These are phyloP conservation scores for Ophiostoma perfectum DNA, from an alignment of 2,329 filamentous ascomycete species.

Conservation along the genomic window DNA sequence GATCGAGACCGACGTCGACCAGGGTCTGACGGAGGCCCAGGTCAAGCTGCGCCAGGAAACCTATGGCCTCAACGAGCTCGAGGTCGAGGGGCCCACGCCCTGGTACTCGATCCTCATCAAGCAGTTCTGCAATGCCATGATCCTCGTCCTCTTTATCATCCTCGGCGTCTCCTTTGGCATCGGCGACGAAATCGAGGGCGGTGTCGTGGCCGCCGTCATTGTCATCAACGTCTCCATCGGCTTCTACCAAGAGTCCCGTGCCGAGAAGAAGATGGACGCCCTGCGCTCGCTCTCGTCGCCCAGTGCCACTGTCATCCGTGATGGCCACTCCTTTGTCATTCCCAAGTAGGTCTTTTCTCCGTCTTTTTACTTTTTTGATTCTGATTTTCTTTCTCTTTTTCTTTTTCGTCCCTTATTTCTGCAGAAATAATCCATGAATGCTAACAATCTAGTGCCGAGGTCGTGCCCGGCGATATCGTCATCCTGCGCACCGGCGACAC, in stretches of 20 bases:
- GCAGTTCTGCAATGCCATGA: constrained; percentile 74
- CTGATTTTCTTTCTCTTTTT: neutral
- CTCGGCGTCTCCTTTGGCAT: constrained; percentile 68
- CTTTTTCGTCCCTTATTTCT: constrained; percentile 29
- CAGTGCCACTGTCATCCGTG: constrained; percentile 56
- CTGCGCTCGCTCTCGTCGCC: constrained; percentile 57
- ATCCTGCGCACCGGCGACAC: constrained; percentile 66
- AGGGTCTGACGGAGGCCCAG: constrained; percentile 57
- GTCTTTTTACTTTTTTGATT: neutral
- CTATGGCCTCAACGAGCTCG: constrained; percentile 64
- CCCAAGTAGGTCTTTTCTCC: constrained; percentile 49
- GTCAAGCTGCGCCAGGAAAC: constrained; percentile 53
- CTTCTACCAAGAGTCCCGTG: constrained; percentile 59
- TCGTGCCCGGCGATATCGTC: constrained; percentile 68
- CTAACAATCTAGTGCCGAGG: constrained; percentile 43
- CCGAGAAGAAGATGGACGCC: constrained; percentile 63
- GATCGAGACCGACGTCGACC: constrained; percentile 59
- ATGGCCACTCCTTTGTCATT: constrained; percentile 53
- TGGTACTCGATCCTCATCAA: constrained; percentile 68
- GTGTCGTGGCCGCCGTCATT: constrained; percentile 35
- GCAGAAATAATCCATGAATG: too few species aligned
- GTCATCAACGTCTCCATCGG: constrained; percentile 64
- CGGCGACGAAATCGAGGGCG: constrained; percentile 39
- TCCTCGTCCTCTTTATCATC: constrained; percentile 62
- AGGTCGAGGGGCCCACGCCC: constrained; percentile 61